Evolutionary conservation across 2,329 filamentous ascomycete species (phyloP), one percentile per base, ranked within the genome.

Genomic region (Cucurbitaria berberidis): DNA sequence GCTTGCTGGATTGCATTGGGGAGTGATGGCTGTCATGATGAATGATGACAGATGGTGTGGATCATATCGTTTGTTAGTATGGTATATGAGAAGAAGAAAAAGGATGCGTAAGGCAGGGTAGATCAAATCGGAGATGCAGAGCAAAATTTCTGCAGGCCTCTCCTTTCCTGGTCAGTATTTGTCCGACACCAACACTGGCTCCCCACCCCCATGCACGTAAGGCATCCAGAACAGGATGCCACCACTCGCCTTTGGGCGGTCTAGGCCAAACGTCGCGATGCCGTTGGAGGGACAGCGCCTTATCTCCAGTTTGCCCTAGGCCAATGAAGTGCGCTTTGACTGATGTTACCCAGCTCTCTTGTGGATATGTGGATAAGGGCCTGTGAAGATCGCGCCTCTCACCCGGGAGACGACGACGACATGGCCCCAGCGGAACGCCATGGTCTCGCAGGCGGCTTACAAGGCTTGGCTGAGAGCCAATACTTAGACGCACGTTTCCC

Each of bases 401-500:
- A 29, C 42, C 26, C 36, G 35, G 35, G 35, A 38, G 34, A 48
- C 29, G 47, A 26, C 19, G 27, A 42, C 36, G 19, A 43, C 26
- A 43, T 39, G 35, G 41, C 26, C 29, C 44, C 18, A 40, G 30
- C 45, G 7, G 19, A 9, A 39, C 21, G 18, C 19, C 36, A 18
- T 22, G 35, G 36, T 19, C 36, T 39, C 8, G 35, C 19, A 39
- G 11, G 24, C 24, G 5, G 5, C 13, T 15, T 15, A 44, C 27
- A 48, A 40, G 24, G 26, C 5, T 68, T 68, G 63, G 64, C 66
- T 47, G 47, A 55, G 59, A 57, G 52, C 67, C 68, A 69, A 69
- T 72, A 70, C 67, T 64, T 70, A 63, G 61, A 57, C 49, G 62
- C 68, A 68, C 68, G 59, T 69, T 70, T 63, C 62, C 64, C 60